A percentile compares a stretch with the other conserved stretches of the same genome.
These are phyloP conservation scores for Pterocarpus santalinus DNA, from an alignment of 306 rosid genomes.

Conservation along the genomic window DNA sequence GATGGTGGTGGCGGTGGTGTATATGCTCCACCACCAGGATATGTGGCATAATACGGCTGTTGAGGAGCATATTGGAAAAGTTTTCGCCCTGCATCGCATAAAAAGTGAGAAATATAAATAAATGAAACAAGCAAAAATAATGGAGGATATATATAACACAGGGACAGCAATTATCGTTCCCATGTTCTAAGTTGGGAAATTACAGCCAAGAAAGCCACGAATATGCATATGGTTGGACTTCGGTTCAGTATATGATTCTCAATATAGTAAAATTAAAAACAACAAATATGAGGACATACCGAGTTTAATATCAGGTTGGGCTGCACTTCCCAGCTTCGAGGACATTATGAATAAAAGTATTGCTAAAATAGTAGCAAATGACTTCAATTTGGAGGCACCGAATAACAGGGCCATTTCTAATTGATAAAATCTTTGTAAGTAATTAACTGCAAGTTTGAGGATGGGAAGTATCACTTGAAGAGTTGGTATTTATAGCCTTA, in stretches of 20 bases:
- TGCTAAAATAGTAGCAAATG: conserved; percentile 24
- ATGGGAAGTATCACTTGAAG: neutral
- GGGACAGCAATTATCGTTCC: no score
- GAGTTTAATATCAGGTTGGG: neutral
- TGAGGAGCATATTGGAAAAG: neutral
- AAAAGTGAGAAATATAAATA: neutral
- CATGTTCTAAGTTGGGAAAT: no score
- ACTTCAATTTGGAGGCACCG: conserved; percentile 17
- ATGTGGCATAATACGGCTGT: neutral
- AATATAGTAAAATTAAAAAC: neutral
- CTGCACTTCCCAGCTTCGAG: neutral
- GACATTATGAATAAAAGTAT: conserved; percentile 13
- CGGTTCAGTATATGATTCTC: neutral
- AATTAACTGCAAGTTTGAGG: neutral
- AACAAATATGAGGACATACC: conserved; percentile 1
- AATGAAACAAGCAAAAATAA: neutral
- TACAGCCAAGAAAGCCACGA: neutral
- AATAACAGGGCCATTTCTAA: neutral
- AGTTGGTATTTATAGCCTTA: neutral
- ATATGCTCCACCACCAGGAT: conserved; percentile 32
- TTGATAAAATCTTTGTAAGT: neutral
- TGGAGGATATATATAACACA: neutral
- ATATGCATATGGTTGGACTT: neutral
- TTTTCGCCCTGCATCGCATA: conserved; percentile 23
- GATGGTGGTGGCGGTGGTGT: neutral